A percentile compares a stretch with the other conserved stretches of the same genome.
Conservation (phyloP, 306 rosid genomes). For the Delonix regia region DNA sequence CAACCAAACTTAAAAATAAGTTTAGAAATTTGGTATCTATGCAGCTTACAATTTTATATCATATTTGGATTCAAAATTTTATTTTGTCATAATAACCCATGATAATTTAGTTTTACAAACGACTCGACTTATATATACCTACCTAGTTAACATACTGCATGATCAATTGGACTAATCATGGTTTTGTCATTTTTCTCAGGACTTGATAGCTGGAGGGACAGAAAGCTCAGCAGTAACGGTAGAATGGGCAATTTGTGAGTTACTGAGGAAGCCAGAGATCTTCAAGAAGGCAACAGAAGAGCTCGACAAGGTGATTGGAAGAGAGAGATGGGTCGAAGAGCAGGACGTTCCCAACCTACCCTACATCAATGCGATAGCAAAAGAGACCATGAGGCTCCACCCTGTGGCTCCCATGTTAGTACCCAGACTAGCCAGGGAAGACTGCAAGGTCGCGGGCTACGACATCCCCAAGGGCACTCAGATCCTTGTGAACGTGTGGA, state of each 20-base stretch:
- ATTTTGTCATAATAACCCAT: too few species aligned
- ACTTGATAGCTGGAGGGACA: conserved; percentile 78
- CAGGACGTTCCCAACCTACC: conserved; percentile 65
- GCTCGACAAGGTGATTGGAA: conserved; percentile 68
- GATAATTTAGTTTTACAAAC: too few species aligned
- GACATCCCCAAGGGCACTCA: conserved; percentile 75
- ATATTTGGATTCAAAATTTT: too few species aligned
- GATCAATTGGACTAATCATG: neutral
- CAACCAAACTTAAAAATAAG: too few species aligned
- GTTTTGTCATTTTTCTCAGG: conserved; percentile 34
- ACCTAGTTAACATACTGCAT: too few species aligned
- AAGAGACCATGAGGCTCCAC: conserved; percentile 83
- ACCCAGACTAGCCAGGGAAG: conserved; percentile 58
- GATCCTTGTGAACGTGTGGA: conserved; percentile 55
- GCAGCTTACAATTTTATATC: too few species aligned
- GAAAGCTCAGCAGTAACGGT: conserved; percentile 73
- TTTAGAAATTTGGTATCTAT: too few species aligned
- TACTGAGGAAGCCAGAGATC: conserved; percentile 61
- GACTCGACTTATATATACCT: too few species aligned
- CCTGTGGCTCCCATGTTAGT: conserved; percentile 84
- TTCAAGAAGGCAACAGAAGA: conserved; percentile 67
- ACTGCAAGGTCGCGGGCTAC: conserved; percentile 54
- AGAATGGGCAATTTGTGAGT: conserved; percentile 82
- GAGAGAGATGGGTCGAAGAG: conserved; percentile 88
- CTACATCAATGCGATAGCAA: conserved; percentile 53